phyloP scores from a whole-genome alignment of 495 filamentous ascomycete genomes.

The Lentithecium fluviatile region DNA sequence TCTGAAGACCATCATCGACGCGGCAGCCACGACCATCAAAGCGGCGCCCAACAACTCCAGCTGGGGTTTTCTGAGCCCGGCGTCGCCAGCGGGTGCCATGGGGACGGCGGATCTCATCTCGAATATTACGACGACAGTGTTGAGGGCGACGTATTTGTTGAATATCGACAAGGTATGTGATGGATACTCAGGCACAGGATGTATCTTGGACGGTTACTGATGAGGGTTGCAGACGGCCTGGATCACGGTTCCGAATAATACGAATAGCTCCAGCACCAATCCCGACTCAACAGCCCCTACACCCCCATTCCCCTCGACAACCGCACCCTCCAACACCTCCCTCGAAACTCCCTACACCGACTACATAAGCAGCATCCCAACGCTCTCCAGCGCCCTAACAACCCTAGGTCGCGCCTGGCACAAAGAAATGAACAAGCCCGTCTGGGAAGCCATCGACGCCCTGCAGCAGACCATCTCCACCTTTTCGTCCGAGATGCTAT shows the following conservation, averaged over 20 bases:
- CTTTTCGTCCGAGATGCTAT: conserved; percentile 14
- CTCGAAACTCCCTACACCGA: conserved; percentile 23
- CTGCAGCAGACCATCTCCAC: conserved; percentile 9
- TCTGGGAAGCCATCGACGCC: conserved; percentile 22
- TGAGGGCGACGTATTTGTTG: conserved; percentile 16
- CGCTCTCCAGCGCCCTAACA: conserved; percentile 23
- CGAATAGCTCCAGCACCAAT: neutral
- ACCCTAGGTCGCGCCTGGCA: conserved; percentile 34
- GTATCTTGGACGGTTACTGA: conserved; percentile 1
- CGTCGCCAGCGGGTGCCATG: neutral
- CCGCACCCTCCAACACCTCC: neutral
- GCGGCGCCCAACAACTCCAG: conserved; percentile 19
- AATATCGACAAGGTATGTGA: conserved; percentile 16
- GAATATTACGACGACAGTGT: conserved; percentile 19
- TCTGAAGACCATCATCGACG: conserved; percentile 21
- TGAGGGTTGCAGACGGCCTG: neutral
- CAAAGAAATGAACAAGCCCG: conserved; percentile 28
- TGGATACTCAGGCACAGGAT: neutral
- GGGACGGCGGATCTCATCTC: conserved; percentile 21
- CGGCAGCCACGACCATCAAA: conserved; percentile 17
- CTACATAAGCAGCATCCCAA: conserved; percentile 30
- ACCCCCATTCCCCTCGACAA: neutral
- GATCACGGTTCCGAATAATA: conserved; percentile 11
- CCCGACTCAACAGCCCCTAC: neutral
- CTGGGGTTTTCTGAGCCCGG: conserved; percentile 11